Conservation (phyloP, 148 eudicot species). For the Drosera capensis region DNA sequence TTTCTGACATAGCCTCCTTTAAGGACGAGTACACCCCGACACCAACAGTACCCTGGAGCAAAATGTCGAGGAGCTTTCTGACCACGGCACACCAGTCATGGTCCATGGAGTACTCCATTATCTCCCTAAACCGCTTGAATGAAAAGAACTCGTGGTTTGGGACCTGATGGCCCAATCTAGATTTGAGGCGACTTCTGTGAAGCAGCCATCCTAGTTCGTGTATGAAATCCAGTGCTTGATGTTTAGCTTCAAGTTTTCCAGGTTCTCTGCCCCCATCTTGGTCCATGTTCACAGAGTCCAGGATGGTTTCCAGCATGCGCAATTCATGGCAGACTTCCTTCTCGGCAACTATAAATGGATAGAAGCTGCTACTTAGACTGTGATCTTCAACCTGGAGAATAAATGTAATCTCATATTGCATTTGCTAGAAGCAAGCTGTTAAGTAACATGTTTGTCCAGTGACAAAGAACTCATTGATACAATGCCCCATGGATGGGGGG, state of each 20-base stretch:
- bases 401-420: neutral
- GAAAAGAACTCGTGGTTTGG: conserved; percentile 31
- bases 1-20: conserved; percentile 32
- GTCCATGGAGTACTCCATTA: conserved; percentile 66
- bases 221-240: conserved; percentile 53
- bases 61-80: conserved; percentile 44
- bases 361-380: conserved; percentile 67
- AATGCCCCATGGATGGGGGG: too few relatives aligned
- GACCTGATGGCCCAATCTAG: conserved; percentile 29
- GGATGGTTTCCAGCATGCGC: conserved; percentile 36
- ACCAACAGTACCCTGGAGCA: conserved; percentile 36
- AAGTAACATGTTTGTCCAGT: neutral
- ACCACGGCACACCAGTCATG: conserved; percentile 83
- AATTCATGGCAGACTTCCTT: conserved; percentile 75
- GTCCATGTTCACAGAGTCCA: conserved; percentile 21
- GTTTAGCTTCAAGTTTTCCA: conserved; percentile 19
- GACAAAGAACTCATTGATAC: too few relatives aligned
- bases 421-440: neutral
- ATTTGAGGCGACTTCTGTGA: conserved; percentile 38
- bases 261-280: conserved; percentile 19
- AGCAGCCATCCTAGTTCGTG: conserved; percentile 96
- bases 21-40: conserved; percentile 32
- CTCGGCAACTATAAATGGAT: conserved; percentile 84
- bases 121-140: conserved; percentile 52
- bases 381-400: conserved; percentile 60